Percentiles rank a stretch among this genome's conserved stretches.
Evolutionary conservation across 176 grass and related monocot species (phyloP).

Genomic region (Lolium multiflorum): DNA sequence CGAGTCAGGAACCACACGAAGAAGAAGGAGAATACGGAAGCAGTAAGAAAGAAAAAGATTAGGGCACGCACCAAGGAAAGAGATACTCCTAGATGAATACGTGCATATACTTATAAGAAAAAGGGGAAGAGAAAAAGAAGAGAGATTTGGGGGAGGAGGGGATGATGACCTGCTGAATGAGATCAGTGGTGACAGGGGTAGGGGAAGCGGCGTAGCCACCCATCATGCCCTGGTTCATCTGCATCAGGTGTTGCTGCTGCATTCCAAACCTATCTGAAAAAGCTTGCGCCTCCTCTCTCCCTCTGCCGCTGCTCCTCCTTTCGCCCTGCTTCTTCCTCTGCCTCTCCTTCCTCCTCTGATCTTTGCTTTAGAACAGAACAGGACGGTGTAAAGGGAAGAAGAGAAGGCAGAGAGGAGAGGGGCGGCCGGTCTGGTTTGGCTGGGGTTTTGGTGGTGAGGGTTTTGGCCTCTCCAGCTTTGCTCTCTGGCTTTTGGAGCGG

Average conservation of each 20-base stretch:
- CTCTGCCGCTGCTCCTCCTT: constrained; percentile 11
- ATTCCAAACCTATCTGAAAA: constrained; percentile 48
- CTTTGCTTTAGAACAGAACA: constrained; percentile 40
- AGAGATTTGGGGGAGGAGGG: constrained; percentile 20
- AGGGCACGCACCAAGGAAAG: neutral
- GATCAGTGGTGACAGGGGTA: constrained; percentile 83
- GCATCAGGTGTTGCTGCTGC: constrained; percentile 95
- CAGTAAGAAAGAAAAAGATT: neutral
- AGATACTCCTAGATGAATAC: neutral
- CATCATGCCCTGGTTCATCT: constrained; percentile 97
- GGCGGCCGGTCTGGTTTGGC: neutral
- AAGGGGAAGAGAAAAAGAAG: neutral
- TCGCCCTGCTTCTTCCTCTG: constrained; percentile 32
- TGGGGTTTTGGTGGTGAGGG: constrained; percentile 55
- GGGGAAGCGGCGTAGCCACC: constrained; percentile 81
- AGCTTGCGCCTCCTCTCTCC: constrained; percentile 21
- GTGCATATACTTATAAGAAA: neutral
- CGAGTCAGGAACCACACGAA: neutral
- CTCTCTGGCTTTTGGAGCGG: constrained; percentile 34
- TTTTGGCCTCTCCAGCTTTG: constrained; percentile 29
- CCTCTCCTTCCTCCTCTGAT: constrained; percentile 38
- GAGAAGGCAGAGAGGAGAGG: neutral
- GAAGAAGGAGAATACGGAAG: neutral
- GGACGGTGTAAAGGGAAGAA: constrained; percentile 30
- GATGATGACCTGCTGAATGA: constrained; percentile 86